A percentile compares a stretch with the other conserved stretches of the same genome.
Conservation (phyloP, 2,329 filamentous ascomycete genomes). For the Colletotrichum sp. region DNA sequence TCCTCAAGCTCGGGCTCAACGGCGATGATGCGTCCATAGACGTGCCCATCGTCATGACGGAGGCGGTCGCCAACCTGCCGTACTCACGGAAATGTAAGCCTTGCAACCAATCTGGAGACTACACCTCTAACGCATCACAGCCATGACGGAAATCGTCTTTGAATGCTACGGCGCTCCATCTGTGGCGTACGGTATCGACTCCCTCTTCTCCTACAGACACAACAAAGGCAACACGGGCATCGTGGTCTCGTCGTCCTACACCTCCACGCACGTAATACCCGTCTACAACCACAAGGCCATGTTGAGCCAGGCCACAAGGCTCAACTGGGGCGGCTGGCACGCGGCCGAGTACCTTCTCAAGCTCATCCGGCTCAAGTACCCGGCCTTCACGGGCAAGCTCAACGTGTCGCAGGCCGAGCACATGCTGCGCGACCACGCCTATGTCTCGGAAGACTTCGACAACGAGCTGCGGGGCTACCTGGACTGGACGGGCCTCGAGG, state of each 20-base stretch:
- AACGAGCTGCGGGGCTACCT: constrained; percentile 77
- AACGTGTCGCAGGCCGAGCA: constrained; percentile 87
- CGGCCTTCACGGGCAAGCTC: constrained; percentile 84
- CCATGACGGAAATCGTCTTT: constrained; percentile 97
- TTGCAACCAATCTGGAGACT: not conserved
- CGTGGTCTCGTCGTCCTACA: constrained; percentile 90
- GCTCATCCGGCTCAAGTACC: constrained; percentile 89
- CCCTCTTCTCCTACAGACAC: constrained; percentile 92
- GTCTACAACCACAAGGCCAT: constrained; percentile 87
- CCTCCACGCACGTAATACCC: constrained; percentile 93
- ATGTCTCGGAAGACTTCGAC: constrained; percentile 85
- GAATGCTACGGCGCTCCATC: constrained; percentile 94
- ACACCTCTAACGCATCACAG: constrained; percentile 51
- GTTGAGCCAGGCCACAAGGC: constrained; percentile 81
- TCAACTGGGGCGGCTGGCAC: constrained; percentile 96
- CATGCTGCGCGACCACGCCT: constrained; percentile 87
- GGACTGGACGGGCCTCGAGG: constrained; percentile 91
- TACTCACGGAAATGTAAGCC: constrained; percentile 83
- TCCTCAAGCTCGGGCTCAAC: constrained; percentile 91
- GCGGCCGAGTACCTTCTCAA: constrained; percentile 90
- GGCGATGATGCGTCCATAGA: constrained; percentile 76
- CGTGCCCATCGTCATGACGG: constrained; percentile 91
- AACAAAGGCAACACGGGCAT: constrained; percentile 89
- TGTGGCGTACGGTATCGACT: constrained; percentile 93
- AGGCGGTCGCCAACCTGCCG: constrained; percentile 87